Evolutionary conservation across 306 rosid genomes (phyloP).

Genomic region (Senna siamea): DNA sequence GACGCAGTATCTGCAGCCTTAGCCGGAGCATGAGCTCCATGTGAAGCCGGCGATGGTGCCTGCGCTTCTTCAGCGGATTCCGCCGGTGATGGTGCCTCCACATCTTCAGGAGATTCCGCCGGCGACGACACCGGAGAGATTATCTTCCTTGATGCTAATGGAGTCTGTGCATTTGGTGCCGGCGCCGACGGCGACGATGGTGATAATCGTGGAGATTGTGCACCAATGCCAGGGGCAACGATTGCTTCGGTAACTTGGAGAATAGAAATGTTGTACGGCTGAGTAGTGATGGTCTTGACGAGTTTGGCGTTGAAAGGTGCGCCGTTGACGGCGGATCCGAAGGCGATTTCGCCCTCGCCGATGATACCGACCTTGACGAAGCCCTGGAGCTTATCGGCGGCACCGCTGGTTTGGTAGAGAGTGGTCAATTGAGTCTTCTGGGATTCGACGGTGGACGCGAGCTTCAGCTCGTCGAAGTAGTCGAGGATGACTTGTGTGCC

Average conservation of each 20-base stretch:
- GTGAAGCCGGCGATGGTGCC: not conserved
- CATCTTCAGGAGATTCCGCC: not conserved
- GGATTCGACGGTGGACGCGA: slow-evolving; percentile 7
- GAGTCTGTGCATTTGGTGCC: not conserved
- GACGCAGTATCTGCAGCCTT: not conserved
- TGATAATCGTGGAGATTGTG: too few relatives aligned
- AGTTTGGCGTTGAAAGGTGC: slow-evolving; percentile 19
- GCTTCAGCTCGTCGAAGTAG: slow-evolving; percentile 50
- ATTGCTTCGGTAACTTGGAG: slow-evolving; percentile 51
- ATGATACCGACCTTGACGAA: slow-evolving; percentile 37
- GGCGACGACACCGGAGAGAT: not conserved
- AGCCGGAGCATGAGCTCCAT: slow-evolving; percentile 24
- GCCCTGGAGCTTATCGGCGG: slow-evolving; percentile 44
- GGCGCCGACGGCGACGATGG: not conserved
- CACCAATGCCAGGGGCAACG: slow-evolving; percentile 48
- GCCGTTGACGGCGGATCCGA: slow-evolving; percentile 52
- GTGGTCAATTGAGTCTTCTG: slow-evolving; percentile 41
- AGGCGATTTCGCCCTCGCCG: slow-evolving; percentile 54
- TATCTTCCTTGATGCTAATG: not conserved
- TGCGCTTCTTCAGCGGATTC: not conserved
- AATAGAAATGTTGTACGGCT: slow-evolving; percentile 54
- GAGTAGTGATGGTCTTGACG: slow-evolving; percentile 41
- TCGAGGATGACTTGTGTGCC: slow-evolving; percentile 48
- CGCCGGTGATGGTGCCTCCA: not conserved
- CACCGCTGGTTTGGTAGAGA: slow-evolving; percentile 49